These are phyloP conservation scores for Trichocomaceae sp. DNA, from an alignment of 2,329 filamentous ascomycete genomes.

Conservation along the genomic window DNA sequence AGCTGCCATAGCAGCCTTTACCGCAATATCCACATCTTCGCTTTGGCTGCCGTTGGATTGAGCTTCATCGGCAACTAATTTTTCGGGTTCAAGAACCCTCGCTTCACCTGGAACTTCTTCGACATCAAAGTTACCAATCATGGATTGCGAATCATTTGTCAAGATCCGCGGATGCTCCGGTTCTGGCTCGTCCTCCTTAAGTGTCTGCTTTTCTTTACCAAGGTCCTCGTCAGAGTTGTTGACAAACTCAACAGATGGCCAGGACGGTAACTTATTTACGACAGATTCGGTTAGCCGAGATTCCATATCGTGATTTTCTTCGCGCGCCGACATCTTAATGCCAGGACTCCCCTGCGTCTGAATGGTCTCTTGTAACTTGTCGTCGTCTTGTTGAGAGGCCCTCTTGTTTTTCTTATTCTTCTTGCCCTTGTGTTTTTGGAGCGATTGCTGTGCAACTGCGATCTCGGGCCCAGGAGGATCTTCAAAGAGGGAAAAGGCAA, in stretches of 20 bases:
- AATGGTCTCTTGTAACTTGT: neutral
- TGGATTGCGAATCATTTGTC: neutral
- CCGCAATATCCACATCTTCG: constrained; percentile 10
- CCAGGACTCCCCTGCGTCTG: neutral
- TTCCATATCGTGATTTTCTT: neutral
- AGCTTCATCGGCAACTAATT: neutral
- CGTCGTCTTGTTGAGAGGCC: neutral
- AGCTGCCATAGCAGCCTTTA: constrained; percentile 10
- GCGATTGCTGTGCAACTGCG: constrained; percentile 21
- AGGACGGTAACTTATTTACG: constrained; percentile 1
- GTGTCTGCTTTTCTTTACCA: neutral
- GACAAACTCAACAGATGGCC: constrained; percentile 8
- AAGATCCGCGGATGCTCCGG: neutral
- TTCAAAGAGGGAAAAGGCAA: constrained; percentile 9
- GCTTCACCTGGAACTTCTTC: neutral
- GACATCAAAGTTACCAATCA: constrained; percentile 1
- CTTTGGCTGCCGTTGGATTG: constrained; percentile 6
- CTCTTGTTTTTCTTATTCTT: constrained; percentile 29
- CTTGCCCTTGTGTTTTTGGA: constrained; percentile 38
- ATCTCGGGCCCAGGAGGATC: constrained; percentile 8
- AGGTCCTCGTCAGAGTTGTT: neutral
- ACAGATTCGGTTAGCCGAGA: neutral
- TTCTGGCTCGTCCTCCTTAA: neutral
- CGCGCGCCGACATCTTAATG: neutral
- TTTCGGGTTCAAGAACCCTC: neutral